These are phyloP conservation scores for Rhodomyrtus psidioides DNA, from an alignment of 441 rosid species.

Conservation along the genomic window DNA sequence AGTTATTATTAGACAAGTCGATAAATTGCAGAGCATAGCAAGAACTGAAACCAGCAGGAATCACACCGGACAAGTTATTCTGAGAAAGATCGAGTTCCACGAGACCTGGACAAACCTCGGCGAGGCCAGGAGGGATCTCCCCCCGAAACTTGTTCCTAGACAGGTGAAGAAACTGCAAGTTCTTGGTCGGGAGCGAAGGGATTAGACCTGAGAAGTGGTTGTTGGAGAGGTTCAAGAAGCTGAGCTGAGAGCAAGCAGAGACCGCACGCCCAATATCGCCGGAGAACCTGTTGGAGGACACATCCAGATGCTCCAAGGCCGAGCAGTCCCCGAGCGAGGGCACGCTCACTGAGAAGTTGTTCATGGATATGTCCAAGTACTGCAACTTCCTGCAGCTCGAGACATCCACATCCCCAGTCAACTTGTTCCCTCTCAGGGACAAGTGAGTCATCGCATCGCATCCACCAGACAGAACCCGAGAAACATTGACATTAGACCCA, in stretches of 20 bases:
- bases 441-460: slow-evolving; percentile 45
- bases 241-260: slow-evolving; percentile 45
- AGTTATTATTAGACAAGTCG: slow-evolving; percentile 6
- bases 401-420: slow-evolving; percentile 52
- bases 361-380: slow-evolving; percentile 59
- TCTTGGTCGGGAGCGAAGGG: slow-evolving; percentile 48
- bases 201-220: slow-evolving; percentile 53
- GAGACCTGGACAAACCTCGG: slow-evolving; percentile 50
- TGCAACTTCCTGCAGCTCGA: slow-evolving; percentile 45
- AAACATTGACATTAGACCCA: slow-evolving; percentile 34
- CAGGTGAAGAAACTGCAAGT: slow-evolving; percentile 42
- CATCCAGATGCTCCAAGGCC: slow-evolving; percentile 56
- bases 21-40: slow-evolving; percentile 5
- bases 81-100: slow-evolving; percentile 10
- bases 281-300: slow-evolving; percentile 54
- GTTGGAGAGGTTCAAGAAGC: slow-evolving; percentile 49
- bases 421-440: slow-evolving; percentile 52
- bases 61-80: slow-evolving; percentile 7
- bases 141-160: slow-evolving; percentile 49
- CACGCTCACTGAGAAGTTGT: slow-evolving; percentile 47
- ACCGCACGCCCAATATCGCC: slow-evolving; percentile 52
- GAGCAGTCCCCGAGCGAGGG: slow-evolving; percentile 63
- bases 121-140: slow-evolving; percentile 52
- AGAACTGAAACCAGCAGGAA: not conserved
- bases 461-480: slow-evolving; percentile 52